phyloP scores from a whole-genome alignment of 805 yeast genomes.

The Zygotorulaspora florentina region DNA sequence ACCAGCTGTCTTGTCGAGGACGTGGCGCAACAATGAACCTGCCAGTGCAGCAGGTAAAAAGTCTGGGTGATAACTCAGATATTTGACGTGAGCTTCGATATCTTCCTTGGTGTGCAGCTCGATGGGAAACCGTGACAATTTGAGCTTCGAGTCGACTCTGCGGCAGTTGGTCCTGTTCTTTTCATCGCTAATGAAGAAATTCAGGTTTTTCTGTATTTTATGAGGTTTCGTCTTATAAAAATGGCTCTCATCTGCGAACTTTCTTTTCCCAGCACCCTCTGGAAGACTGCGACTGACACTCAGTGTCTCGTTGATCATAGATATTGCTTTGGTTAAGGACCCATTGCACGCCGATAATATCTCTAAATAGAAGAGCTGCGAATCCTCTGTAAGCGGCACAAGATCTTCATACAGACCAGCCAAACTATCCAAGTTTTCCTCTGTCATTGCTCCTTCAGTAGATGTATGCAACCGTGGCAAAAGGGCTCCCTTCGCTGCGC shows the following conservation, averaged over 20 bases:
- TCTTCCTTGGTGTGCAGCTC: constrained; percentile 49
- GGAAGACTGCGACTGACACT: constrained; percentile 14
- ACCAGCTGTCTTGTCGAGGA: constrained; percentile 39
- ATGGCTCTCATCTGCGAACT: constrained; percentile 5
- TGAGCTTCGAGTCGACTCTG: constrained; percentile 13
- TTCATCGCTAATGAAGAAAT: constrained; percentile 18
- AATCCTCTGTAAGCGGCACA: constrained; percentile 31
- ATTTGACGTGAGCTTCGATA: constrained; percentile 47
- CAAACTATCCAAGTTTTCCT: constrained; percentile 39
- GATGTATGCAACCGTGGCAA: neutral
- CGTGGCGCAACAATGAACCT: constrained; percentile 37
- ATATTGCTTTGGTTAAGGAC: constrained; percentile 41
- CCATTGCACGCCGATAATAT: constrained; percentile 53
- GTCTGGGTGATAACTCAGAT: constrained; percentile 46
- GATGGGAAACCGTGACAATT: constrained; percentile 28
- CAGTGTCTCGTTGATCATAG: constrained; percentile 37
- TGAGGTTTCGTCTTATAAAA: constrained; percentile 13
- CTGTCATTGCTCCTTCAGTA: constrained; percentile 29
- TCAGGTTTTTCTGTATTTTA: constrained; percentile 16
- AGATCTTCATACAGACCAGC: constrained; percentile 41
- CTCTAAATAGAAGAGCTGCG: constrained; percentile 39
- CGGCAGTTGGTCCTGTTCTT: constrained; percentile 9
- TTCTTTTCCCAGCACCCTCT: constrained; percentile 4
- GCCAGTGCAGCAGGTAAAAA: constrained; percentile 52
- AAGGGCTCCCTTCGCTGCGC: neutral